A percentile compares a stretch with the other conserved stretches of the same genome.
Evolutionary conservation across 257 asterid genomes (phyloP).

Genomic region (Gentiana straminea): DNA sequence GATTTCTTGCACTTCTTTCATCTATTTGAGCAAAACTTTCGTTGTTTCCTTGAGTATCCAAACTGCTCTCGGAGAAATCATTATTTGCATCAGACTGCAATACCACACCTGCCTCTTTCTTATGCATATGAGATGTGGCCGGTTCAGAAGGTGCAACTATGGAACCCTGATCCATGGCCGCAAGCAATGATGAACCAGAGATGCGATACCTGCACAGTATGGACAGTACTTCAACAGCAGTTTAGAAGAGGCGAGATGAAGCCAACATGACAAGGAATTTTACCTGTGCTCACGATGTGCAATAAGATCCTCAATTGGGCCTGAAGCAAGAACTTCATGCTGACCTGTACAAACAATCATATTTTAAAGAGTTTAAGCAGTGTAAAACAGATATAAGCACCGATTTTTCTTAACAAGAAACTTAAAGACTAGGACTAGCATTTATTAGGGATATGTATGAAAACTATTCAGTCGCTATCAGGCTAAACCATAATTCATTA

Average conservation of each 20-base stretch:
- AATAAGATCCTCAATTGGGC: conserved; percentile 98
- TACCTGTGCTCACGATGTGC: conserved; percentile 99
- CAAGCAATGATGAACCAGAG: conserved; percentile 87
- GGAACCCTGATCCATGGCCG: conserved; percentile 94
- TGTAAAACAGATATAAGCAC: not conserved
- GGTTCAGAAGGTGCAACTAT: conserved; percentile 38
- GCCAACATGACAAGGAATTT: conserved; percentile 7
- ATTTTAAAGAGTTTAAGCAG: conserved; percentile 10
- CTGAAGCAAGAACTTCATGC: conserved; percentile 94
- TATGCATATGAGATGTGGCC: conserved; percentile 37
- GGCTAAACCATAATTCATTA: too few species aligned
- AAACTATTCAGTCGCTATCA: too few species aligned
- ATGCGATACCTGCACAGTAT: conserved; percentile 74
- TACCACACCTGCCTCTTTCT: conserved; percentile 43
- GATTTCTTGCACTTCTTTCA: conserved; percentile 73
- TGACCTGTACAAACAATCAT: conserved; percentile 43
- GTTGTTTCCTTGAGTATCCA: conserved; percentile 39
- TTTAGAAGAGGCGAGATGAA: conserved; percentile 3
- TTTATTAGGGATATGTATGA: too few species aligned
- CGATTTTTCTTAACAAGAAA: not conserved
- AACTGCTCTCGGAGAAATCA: conserved; percentile 24
- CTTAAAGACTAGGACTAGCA: too few species aligned
- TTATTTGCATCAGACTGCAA: conserved; percentile 30
- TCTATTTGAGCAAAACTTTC: conserved; percentile 45
- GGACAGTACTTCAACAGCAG: conserved; percentile 7